Percentiles rank a stretch among this genome's conserved stretches.
Evolutionary conservation across 257 asterid genomes (phyloP).

Genomic region (Solanum medicagineum): DNA sequence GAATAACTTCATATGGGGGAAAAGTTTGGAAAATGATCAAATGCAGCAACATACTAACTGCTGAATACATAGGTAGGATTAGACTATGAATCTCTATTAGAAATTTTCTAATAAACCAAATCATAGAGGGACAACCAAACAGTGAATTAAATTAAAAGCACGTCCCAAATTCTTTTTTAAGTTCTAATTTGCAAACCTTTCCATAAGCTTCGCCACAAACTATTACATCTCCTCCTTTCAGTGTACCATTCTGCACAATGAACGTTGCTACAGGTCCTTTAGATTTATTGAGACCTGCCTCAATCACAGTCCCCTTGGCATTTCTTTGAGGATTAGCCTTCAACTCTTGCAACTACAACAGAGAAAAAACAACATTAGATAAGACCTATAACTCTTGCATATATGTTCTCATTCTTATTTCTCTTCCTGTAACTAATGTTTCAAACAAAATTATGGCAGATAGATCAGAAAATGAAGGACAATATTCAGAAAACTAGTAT

Average conservation of each 20-base stretch:
- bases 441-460: neutral
- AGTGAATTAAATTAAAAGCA: neutral
- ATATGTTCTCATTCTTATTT: neutral
- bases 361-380: neutral
- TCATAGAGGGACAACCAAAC: neutral
- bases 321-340: conserved; percentile 93
- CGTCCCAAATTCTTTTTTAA: neutral
- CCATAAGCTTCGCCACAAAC: conserved; percentile 97
- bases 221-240: conserved; percentile 70
- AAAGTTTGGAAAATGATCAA: neutral
- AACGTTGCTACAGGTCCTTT: conserved; percentile 90
- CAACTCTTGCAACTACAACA: conserved; percentile 80
- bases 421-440: neutral
- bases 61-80: neutral
- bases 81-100: neutral
- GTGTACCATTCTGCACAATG: conserved; percentile 94
- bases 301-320: conserved; percentile 93
- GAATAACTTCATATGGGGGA: conserved; percentile 3
- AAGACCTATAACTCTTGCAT: neutral
- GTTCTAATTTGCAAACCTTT: conserved; percentile 52
- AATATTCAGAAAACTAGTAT: neutral
- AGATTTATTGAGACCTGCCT: conserved; percentile 95
- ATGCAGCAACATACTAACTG: neutral
- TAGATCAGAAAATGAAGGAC: neutral
- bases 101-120: neutral